Evolutionary conservation across 306 rosid species (phyloP).

Genomic region (Pyrus communis): DNA sequence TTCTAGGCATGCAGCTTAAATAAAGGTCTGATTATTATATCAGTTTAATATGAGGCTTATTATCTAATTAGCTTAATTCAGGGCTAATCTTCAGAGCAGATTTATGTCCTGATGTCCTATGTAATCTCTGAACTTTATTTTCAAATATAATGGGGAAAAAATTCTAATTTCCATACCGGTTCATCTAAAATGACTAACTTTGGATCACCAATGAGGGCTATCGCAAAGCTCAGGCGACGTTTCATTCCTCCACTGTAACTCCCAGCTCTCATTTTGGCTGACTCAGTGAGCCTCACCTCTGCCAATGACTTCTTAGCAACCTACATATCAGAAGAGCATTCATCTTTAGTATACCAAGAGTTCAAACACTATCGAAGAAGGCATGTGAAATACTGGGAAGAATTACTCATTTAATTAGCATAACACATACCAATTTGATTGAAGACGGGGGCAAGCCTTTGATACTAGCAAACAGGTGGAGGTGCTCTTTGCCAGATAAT

Average conservation of each 20-base stretch:
- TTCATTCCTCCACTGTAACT: constrained; percentile 99
- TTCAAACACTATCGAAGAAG: background rate
- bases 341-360: background rate
- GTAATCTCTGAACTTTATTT: too few relatives aligned
- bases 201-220: constrained; percentile 91
- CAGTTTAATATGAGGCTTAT: background rate
- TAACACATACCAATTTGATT: constrained; percentile 40
- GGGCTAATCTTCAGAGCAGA: background rate
- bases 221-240: constrained; percentile 91
- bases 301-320: constrained; percentile 50
- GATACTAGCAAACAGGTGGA: constrained; percentile 71
- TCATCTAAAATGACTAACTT: constrained; percentile 85
- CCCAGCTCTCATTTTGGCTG: constrained; percentile 73
- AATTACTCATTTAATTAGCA: background rate
- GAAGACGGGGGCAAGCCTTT: constrained; percentile 68
- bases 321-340: constrained; percentile 31
- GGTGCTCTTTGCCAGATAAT: constrained; percentile 79
- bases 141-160: background rate
- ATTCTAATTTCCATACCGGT: constrained; percentile 52
- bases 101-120: background rate
- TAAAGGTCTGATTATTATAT: background rate
- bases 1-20: background rate
- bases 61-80: background rate
- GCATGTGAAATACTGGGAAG: background rate
- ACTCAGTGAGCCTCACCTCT: constrained; percentile 72